Percentiles rank a stretch among this genome's conserved stretches.
Conservation (phyloP, 768 basidiomycete genomes). For the Lactarius trivialis region DNA sequence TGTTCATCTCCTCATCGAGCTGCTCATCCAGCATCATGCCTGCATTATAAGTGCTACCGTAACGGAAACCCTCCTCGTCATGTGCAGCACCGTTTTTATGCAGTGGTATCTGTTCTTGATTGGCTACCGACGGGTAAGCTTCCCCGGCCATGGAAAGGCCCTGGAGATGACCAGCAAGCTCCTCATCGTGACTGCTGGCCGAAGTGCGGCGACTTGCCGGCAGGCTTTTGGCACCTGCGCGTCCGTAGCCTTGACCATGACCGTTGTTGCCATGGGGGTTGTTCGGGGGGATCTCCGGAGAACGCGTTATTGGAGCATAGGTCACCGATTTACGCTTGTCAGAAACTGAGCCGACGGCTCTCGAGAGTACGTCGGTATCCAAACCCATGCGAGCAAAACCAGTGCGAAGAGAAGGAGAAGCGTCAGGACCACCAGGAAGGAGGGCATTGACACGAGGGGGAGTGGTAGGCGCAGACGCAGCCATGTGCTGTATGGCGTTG, state of each 20-base stretch:
- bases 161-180: constrained; percentile 69
- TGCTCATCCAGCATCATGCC: constrained; percentile 93
- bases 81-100: constrained; percentile 47
- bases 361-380: constrained; percentile 58
- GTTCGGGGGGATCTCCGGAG: constrained; percentile 47
- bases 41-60: constrained; percentile 64
- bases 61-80: constrained; percentile 52
- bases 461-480: constrained; percentile 85
- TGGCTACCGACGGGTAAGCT: constrained; percentile 50
- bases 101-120: constrained; percentile 46
- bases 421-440: constrained; percentile 48
- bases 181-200: constrained; percentile 81
- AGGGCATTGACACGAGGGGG: constrained; percentile 73
- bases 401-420: constrained; percentile 37
- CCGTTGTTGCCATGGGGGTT: constrained; percentile 33
- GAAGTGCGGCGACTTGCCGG: constrained; percentile 87
- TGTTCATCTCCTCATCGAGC: constrained; percentile 90
- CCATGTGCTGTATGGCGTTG: constrained; percentile 60
- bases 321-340: constrained; percentile 87
- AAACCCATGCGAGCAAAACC: constrained; percentile 40
- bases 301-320: constrained; percentile 71
- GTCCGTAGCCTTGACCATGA: constrained; percentile 46
- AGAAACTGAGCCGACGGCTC: constrained; percentile 57
- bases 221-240: constrained; percentile 85
- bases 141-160: constrained; percentile 65